These are phyloP conservation scores for Smallanthus sonchifolius DNA, from an alignment of 129 eudicot species.

Conservation along the genomic window DNA sequence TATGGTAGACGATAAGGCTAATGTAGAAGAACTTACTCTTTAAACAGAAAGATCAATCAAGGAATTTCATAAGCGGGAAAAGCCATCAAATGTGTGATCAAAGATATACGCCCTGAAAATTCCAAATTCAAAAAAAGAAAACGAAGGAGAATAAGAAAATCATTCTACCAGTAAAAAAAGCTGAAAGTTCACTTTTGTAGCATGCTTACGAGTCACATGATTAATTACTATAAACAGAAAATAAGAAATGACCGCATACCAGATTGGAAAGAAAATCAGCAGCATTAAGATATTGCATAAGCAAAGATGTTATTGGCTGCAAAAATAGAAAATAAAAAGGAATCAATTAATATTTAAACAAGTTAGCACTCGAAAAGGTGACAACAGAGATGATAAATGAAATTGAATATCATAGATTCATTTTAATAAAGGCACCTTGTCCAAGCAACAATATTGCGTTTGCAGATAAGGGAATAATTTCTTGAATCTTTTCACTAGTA, in stretches of 20 bases:
- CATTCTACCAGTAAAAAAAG: background rate
- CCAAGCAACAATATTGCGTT: conserved; percentile 75
- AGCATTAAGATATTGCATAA: conserved; percentile 62
- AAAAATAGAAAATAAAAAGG: conserved; percentile 11
- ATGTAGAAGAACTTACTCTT: conserved; percentile 36
- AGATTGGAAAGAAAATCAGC: conserved; percentile 29
- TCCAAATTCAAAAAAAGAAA: background rate
- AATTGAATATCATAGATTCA: background rate
- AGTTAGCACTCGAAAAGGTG: background rate
- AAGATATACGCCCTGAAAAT: conserved; percentile 24
- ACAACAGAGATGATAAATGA: background rate
- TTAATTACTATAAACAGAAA: background rate
- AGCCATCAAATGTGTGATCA: conserved; percentile 26
- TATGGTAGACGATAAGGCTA: background rate
- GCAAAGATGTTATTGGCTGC: conserved; percentile 76
- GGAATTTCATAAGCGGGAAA: conserved; percentile 35
- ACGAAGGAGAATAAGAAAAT: background rate
- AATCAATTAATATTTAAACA: background rate
- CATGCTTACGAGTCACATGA: conserved; percentile 4
- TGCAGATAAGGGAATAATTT: conserved; percentile 51
- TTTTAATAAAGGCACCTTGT: conserved; percentile 60
- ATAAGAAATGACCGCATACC: conserved; percentile 28
- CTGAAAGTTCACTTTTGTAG: background rate
- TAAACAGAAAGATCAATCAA: conserved; percentile 35
- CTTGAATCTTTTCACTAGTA: conserved; percentile 76